Evolutionary conservation across 2,329 filamentous ascomycete species (phyloP), one percentile per base, ranked within the genome.

Genomic region (Sporothrix pallida): DNA sequence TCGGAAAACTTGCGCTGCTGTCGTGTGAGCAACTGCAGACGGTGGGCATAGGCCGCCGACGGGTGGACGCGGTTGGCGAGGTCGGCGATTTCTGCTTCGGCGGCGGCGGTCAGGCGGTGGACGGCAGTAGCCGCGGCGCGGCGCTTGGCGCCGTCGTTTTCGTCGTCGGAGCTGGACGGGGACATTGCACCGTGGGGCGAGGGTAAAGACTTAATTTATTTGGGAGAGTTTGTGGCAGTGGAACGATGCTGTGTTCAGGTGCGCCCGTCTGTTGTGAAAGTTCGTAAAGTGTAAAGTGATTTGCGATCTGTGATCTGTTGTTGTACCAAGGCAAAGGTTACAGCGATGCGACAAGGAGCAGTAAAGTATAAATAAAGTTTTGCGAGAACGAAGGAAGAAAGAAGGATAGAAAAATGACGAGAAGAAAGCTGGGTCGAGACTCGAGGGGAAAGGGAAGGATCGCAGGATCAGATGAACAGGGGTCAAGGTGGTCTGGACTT

Each of bases 21-120:
- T 76, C 87, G 83, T 10, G 87, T 88, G 72, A 82, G 83, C 54
- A 82, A 75, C 80, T 88, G 87, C 84, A 88, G 86, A 46, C 83
- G 83, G 79, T 74, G 70, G 23, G 65, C 74, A 26, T 75, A 71
- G 48, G 12, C 52, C 6, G 73, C 69, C 60, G 71, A 54, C 37
- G 75, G 44, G 62, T 65, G 52, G 15, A 42, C 1, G 48, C 17
- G 67, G 42, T 48, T 23, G 20, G 62, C 67, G n/a, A 56, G 31
- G 44, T 20, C 23, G 23, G 54, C 56, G 42, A 23, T 37, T n/a
- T 50, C 42, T 17, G 69, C 69, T 23, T 56, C 69, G 54, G 69
- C 69, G 50, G 52, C 48, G 31, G 31, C 68, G 12, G 31, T 70
- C 31, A 70, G 50, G 9, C n/a, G 37, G 2, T 48, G 48, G 37